Evolutionary conservation across 2,329 filamentous ascomycete genomes (phyloP).

Genomic region (Madurella mycetomatis): DNA sequence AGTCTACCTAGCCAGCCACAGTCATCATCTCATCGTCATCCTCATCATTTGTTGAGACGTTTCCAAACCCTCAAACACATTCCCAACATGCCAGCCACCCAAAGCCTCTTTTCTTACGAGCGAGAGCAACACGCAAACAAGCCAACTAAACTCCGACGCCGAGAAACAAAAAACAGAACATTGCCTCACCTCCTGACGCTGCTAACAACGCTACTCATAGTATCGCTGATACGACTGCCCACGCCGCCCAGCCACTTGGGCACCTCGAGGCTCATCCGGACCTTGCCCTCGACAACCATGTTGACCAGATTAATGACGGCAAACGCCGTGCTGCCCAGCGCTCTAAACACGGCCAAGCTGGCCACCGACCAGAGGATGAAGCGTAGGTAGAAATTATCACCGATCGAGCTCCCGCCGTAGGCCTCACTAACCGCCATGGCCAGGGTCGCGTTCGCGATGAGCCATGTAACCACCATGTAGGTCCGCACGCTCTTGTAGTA

Average conservation of each 20-base stretch:
- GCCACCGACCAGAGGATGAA: conserved; percentile 95
- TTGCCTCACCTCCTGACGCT: conserved; percentile 17
- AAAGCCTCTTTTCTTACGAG: background rate
- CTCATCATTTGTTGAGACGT: background rate
- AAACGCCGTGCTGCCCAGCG: conserved; percentile 75
- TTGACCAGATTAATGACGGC: conserved; percentile 80
- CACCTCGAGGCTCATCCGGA: conserved; percentile 55
- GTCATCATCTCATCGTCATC: background rate
- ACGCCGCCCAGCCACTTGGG: conserved; percentile 43
- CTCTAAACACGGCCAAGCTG: conserved; percentile 78
- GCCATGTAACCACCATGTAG: conserved; percentile 96
- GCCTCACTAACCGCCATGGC: conserved; percentile 90
- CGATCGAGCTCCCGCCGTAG: conserved; percentile 67
- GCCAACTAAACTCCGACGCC: conserved; percentile 1
- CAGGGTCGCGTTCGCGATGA: conserved; percentile 84
- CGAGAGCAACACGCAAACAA: background rate
- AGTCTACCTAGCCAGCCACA: background rate
- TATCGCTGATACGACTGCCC: conserved; percentile 23
- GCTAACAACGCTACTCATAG: conserved; percentile 22
- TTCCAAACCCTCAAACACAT: background rate
- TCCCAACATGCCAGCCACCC: background rate
- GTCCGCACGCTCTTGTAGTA: conserved; percentile 97
- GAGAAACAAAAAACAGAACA: background rate
- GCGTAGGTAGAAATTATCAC: conserved; percentile 81
- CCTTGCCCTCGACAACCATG: conserved; percentile 78